Base-by-base conservation (phyloP, 2,329 filamentous ascomycete genomes). In the Verticillium klebahnii region DNA sequence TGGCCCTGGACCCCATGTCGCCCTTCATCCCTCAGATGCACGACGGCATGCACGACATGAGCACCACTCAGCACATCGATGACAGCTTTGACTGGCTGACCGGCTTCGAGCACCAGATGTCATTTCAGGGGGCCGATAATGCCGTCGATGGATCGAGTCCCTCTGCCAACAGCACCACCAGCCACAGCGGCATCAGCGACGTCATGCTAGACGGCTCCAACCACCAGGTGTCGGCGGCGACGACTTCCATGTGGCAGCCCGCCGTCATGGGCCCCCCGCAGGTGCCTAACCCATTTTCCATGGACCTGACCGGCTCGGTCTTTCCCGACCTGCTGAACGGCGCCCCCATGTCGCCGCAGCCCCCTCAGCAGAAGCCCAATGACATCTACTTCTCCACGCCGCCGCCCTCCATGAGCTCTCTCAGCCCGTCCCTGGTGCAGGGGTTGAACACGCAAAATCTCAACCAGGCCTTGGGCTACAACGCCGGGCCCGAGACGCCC, bases 101-200 rank as follows among this genome's bases (percentile, higher is more conserved):
- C 63, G 90, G 90, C 25, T 91, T 96, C 72, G 92, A 95, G 66
- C 86, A 89, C 69, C 86, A 90, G 56, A 86, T 94, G 81, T 85
- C 85, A 8, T 88, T 92, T 73, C 83, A 82, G 68, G 78, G 81
- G 61, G 90, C 89, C 69, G 93, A 97, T 68, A 89, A 88, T 67
- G 92, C 91, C 32, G 85, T 97, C 60, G 94, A 97, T 69, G 93
- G 91, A 63, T 98, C 95, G 12, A 98, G 95, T 15, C 95, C 95
- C 17, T 98, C 95, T 9, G 93, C 93, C 56, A 94, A 98, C 74
- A 98, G 94, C 78, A 96, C 92, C 54, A 92, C 91, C 63, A 98
- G 93, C 76, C 93, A 96, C 71, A 94, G 91, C 73, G 91, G 89
- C 58, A 91, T 93, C 74, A 96, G 92, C 75, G 95, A 98, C 73